Evolutionary conservation across 148 eudicot species (phyloP).

Genomic region (Oxyria digyna): DNA sequence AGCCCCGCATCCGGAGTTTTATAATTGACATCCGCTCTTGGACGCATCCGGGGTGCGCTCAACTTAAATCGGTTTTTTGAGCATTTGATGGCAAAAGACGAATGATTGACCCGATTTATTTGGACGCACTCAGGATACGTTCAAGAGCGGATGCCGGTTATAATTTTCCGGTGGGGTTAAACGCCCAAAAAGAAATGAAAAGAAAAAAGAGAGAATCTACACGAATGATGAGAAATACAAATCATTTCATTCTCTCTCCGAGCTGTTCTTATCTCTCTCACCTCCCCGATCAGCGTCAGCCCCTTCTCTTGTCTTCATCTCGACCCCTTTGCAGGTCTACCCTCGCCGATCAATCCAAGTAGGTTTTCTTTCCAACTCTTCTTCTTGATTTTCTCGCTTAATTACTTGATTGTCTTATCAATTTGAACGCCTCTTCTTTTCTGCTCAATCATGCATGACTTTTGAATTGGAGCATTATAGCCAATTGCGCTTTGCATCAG

Average conservation of each 20-base stretch:
- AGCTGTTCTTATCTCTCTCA: conserved; percentile 7
- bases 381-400: neutral
- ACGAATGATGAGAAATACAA: neutral
- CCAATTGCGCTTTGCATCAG: neutral
- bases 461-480: neutral
- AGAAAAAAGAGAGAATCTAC: neutral
- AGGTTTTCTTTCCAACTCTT: neutral
- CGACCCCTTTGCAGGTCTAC: neutral
- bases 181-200: neutral
- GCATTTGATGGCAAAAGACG: no score
- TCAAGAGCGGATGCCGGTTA: no score
- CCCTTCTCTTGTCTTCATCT: conserved; percentile 6
- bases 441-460: neutral
- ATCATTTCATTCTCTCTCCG: neutral
- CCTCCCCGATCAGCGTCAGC: conserved; percentile 4
- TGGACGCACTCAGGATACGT: no score
- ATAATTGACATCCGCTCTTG: no score
- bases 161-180: no score
- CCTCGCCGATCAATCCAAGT: neutral
- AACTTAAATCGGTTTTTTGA: no score
- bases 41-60: no score
- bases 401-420: neutral
- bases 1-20: no score
- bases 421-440: neutral
- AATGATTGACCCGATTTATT: no score